phyloP scores from a whole-genome alignment of 2,329 filamentous ascomycete species.

The Fusarium coicis region DNA sequence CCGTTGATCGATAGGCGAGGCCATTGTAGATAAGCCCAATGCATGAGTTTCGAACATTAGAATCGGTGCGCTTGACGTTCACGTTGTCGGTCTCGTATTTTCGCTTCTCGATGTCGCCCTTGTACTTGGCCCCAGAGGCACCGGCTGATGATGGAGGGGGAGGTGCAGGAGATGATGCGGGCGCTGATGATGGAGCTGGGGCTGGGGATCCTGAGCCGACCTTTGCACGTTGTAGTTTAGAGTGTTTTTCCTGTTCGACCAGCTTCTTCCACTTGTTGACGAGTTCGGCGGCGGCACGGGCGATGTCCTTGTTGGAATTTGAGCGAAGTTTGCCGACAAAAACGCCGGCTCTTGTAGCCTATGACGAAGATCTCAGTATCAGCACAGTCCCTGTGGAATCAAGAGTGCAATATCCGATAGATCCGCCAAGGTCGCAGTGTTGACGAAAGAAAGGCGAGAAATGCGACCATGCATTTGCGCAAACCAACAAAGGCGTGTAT shows the following conservation, averaged over 20 bases:
- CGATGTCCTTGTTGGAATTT: constrained; percentile 84
- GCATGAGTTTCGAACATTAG: constrained; percentile 81
- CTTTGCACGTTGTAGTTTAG: constrained; percentile 57
- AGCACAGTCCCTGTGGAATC: constrained; percentile 9
- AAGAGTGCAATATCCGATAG: not conserved
- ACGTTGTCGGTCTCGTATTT: constrained; percentile 85
- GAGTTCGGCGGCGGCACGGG: constrained; percentile 80
- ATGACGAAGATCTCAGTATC: constrained; percentile 16
- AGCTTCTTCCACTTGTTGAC: constrained; percentile 88
- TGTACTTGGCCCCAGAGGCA: constrained; percentile 60
- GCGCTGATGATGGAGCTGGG: constrained; percentile 64
- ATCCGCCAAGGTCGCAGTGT: not conserved
- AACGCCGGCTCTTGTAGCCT: constrained; percentile 90
- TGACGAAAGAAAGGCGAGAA: not conserved
- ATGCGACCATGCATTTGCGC: constrained; percentile 38
- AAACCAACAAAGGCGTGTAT: constrained; percentile 16
- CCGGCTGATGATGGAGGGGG: constrained; percentile 54
- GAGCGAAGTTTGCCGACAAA: constrained; percentile 83
- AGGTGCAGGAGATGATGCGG: constrained; percentile 61
- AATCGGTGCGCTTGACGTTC: constrained; percentile 79
- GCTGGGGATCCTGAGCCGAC: constrained; percentile 52
- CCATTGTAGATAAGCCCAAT: constrained; percentile 95
- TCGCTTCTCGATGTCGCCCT: constrained; percentile 80
- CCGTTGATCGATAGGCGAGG: constrained; percentile 75
- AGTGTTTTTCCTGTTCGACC: constrained; percentile 72